Evolutionary conservation across 2,329 filamentous ascomycete species (phyloP).

Genomic region (Aureobasidium namibiae): DNA sequence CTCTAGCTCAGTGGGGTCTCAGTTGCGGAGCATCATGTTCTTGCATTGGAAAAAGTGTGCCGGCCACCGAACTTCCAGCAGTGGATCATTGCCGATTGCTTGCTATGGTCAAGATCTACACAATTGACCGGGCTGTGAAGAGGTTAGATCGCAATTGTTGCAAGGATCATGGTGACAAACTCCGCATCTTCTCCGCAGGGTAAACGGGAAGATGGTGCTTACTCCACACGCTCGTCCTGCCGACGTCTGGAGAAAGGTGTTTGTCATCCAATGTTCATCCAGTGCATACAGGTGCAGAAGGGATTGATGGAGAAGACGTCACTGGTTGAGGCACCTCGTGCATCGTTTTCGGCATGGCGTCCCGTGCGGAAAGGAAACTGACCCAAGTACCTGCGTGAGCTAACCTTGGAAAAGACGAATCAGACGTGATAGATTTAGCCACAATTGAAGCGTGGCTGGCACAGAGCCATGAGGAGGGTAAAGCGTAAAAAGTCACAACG

Average conservation of each 20-base stretch:
- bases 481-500: background rate
- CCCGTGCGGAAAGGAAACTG: background rate
- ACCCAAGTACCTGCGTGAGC: constrained; percentile 7
- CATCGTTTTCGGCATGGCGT: background rate
- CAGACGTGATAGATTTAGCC: background rate
- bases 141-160: background rate
- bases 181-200: constrained; percentile 12
- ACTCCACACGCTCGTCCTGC: background rate
- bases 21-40: background rate
- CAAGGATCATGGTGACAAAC: background rate
- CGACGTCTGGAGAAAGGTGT: background rate
- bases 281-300: constrained; percentile 5
- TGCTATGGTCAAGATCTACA: constrained; percentile 7
- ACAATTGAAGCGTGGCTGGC: constrained; percentile 7
- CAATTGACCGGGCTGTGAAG: background rate
- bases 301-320: background rate
- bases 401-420: background rate
- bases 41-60: background rate
- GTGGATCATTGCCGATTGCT: constrained; percentile 2
- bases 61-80: background rate
- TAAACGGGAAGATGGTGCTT: background rate
- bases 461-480: constrained; percentile 1
- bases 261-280: background rate
- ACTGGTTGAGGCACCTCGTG: background rate
- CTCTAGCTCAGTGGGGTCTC: constrained; percentile 3